A percentile compares a stretch with the other conserved stretches of the same genome.
phyloP scores from a whole-genome alignment of 805 yeast genomes.

The Lachancea meyersii region DNA sequence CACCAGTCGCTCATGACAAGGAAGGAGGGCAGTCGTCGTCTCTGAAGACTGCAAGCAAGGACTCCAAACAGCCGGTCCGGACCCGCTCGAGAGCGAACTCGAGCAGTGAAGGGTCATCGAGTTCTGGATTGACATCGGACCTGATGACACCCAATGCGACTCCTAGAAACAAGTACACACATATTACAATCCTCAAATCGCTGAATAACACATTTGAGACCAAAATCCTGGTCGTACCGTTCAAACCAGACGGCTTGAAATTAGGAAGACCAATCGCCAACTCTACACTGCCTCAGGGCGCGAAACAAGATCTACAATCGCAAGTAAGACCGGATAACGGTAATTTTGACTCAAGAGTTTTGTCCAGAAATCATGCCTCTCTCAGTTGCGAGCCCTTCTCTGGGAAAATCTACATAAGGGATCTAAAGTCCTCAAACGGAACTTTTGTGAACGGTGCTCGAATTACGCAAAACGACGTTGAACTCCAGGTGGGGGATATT shows the following conservation, averaged over 20 bases:
- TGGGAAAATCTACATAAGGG: constrained; percentile 71
- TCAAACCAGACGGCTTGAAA: constrained; percentile 73
- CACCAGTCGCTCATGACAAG: not conserved
- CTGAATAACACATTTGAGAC: constrained; percentile 76
- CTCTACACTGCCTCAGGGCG: constrained; percentile 14
- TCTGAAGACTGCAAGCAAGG: constrained; percentile 1
- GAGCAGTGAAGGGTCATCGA: constrained; percentile 11
- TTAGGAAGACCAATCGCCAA: constrained; percentile 78
- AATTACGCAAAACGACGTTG: constrained; percentile 50
- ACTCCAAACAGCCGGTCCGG: not conserved
- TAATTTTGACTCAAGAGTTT: constrained; percentile 86
- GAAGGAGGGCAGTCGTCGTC: not conserved
- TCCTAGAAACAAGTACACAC: constrained; percentile 35
- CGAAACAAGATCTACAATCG: constrained; percentile 33
- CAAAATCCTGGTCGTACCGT: constrained; percentile 74
- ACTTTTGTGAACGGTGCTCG: constrained; percentile 80
- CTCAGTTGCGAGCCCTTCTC: constrained; percentile 60
- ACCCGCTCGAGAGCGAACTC: constrained; percentile 12
- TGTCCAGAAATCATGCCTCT: constrained; percentile 91
- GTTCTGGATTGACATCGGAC: not conserved
- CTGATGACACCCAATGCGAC: constrained; percentile 5
- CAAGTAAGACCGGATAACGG: constrained; percentile 71
- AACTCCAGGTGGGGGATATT: constrained; percentile 71
- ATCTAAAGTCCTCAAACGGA: constrained; percentile 89
- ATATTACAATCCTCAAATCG: constrained; percentile 66